Evolutionary conservation across 192 early-diverging fungal species (phyloP), one percentile per base, ranked within the genome.

Genomic region (Chytriomyces hyalinus): DNA sequence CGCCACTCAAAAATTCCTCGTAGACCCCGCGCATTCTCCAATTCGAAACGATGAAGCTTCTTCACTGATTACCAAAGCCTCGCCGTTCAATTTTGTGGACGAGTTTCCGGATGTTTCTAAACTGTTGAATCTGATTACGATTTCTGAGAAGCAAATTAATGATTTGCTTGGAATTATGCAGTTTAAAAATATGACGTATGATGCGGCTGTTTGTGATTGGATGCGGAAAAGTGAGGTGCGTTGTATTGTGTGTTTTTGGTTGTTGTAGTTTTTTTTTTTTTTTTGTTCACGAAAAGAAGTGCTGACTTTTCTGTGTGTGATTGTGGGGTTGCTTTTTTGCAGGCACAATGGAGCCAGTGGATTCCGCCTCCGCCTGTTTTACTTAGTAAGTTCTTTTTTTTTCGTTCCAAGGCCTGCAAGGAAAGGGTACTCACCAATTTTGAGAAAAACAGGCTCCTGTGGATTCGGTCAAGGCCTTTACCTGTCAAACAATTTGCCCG

Each of bases 141-240:
- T 73, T 62, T 57, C 60, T 9, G 71, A 73, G n/a, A 59, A 44
- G 36, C 60, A 73, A 73, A 73, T 73, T 17, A 73, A 73, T 49
- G 6, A 43, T 5, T 9, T 73, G 53, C 71, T 73, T 2, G 17
- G 9, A 46, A 48, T 45, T 47, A 73, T 73, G 71, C 13, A 20
- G 15, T 15, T 4, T 10, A 62, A 73, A 20, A 73, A 73, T 46
- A 62, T 57, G 71, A 73, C 71, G 24, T 73, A 73, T 62, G 71
- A 73, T 73, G 28, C n/a, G 9, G 71, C 71, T 47, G 71, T 73
- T n/a, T 73, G 71, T 47, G 71, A 73, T 44, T 73, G 71, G 71
- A 73, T 73, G 71, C 4, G 46, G 7, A 44, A 62, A 8, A 73
- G 17, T 46, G 71, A 61, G 15, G 61, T 43, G 13, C 36, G 36